Evolutionary conservation across 1,284 basidiomycete genomes (phyloP).

Genomic region (Blastosporella zonata): DNA sequence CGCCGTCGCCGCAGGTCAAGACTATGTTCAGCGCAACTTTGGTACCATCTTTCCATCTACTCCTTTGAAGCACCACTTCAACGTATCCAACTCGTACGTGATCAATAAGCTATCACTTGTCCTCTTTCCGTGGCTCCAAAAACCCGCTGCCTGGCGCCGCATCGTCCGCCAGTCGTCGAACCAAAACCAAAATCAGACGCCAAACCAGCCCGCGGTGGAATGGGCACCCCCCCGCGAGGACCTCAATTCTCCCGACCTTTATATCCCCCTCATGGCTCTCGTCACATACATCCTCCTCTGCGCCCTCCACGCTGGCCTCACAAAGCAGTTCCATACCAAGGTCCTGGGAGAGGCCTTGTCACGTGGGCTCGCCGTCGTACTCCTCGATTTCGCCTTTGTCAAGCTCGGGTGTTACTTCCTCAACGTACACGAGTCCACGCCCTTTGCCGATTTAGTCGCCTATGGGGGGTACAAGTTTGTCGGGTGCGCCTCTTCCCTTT

Average conservation of each 20-base stretch:
- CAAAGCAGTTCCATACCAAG: conserved; percentile 85
- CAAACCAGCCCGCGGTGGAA: conserved; percentile 58
- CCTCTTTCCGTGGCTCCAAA: conserved; percentile 96
- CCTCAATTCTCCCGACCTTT: conserved; percentile 94
- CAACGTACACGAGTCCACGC: conserved; percentile 61
- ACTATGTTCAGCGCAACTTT: conserved; percentile 94
- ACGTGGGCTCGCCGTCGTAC: conserved; percentile 76
- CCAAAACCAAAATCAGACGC: conserved; percentile 26
- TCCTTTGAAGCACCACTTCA: conserved; percentile 90
- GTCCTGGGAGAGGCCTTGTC: conserved; percentile 87
- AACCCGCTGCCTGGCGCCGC: conserved; percentile 64
- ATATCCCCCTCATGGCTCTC: conserved; percentile 96
- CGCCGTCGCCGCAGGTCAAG: conserved; percentile 91
- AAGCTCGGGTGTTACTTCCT: conserved; percentile 91
- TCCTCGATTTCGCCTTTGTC: conserved; percentile 86
- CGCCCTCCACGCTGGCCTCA: conserved; percentile 82
- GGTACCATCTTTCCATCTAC: conserved; percentile 75
- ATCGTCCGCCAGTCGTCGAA: conserved; percentile 43
- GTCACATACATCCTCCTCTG: conserved; percentile 93
- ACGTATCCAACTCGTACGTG: conserved; percentile 96
- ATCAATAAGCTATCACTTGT: conserved; percentile 87
- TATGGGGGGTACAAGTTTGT: conserved; percentile 99
- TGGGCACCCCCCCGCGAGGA: conserved; percentile 92
- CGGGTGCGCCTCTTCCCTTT: conserved; percentile 50
- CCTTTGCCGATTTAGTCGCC: conserved; percentile 63